Conservation (phyloP, 441 rosid genomes). For the Daphne laureola region DNA sequence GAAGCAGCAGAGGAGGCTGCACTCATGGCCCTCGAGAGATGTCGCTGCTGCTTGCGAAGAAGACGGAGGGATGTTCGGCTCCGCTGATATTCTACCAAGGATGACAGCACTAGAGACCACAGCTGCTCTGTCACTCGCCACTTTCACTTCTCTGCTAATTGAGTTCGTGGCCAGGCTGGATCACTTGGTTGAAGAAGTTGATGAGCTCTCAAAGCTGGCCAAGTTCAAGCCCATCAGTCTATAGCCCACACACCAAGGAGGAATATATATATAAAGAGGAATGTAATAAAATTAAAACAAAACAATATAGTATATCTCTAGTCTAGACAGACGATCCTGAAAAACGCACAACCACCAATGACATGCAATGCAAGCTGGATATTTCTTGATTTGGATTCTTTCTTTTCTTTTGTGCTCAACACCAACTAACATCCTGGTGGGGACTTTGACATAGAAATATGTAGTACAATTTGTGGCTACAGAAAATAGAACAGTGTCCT, state of each 20-base stretch:
- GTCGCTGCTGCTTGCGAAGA: constrained; percentile 46
- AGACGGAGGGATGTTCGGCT: constrained; percentile 30
- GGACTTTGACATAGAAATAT: too few species aligned
- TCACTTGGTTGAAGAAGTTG: constrained; percentile 60
- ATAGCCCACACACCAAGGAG: not conserved
- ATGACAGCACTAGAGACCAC: constrained; percentile 58
- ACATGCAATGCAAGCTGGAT: too few species aligned
- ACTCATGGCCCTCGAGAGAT: constrained; percentile 59
- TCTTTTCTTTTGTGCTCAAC: too few species aligned
- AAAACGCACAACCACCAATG: too few species aligned
- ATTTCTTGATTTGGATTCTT: too few species aligned
- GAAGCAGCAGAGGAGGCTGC: constrained; percentile 44
- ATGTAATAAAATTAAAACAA: too few species aligned
- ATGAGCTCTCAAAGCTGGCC: constrained; percentile 46
- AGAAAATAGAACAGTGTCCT: too few species aligned
- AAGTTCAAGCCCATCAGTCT: constrained; percentile 33
- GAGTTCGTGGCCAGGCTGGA: constrained; percentile 65
- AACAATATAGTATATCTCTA: too few species aligned
- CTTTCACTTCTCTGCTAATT: constrained; percentile 52
- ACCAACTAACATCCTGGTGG: too few species aligned
- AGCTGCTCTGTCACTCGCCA: constrained; percentile 44
- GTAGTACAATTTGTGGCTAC: too few species aligned
- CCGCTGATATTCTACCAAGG: constrained; percentile 25
- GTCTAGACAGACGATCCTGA: too few species aligned
- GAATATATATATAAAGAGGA: not conserved